Base-by-base conservation (phyloP, 345 rosid species). In the Citrus glauca region DNA sequence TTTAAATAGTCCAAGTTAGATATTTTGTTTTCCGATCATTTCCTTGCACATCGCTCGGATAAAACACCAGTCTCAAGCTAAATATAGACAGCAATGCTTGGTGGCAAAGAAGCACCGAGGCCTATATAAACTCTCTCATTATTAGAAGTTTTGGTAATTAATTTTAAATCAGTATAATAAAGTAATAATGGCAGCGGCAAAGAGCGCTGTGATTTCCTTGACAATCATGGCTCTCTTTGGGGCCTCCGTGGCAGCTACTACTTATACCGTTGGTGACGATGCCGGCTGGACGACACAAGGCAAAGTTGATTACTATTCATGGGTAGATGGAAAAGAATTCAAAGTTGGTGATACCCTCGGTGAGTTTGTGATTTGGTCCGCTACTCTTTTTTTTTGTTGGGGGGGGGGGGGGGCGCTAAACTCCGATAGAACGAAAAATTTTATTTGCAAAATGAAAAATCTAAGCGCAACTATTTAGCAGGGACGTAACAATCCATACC, bases 151-250 rank as follows among this genome's bases (percentile, higher is more conserved):
- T 62, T 14, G 66, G 17, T 1, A 28, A 61, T 7, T 17, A 63
- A 30, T 7, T 13, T 9, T 14, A 13, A 28, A 17, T 5, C 56
- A 17, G 22, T 17, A 17, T 14, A 16, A 5, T n/a, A 59, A 59
- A 66, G n/a, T 10, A 22, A 20, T 50, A 40, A 68, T 68, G 32
- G 56, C 72, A 40, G 6, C 2, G 67, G 40, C n/a, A 14, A 64
- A 69, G 57, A 28, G 72, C 7, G 72, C 57, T 42, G 72, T 69
- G 72, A 24, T 40, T 69, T 11, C 22, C 33, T 6, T 69, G 33
- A 40, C 57, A 25, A 69, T 69, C 72, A 69, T 69, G 57, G 72
- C 57, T 69, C 72, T 42, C 72, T 69, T 69, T 24, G 72, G 56
- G 1, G 33, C 57, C 1, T 27, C 72, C 9, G 40, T 69, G 30